Evolutionary conservation across 352 stramenopile genomes (phyloP), one percentile per base, ranked within the genome.

Genomic region (Globisporangium ultimum): DNA sequence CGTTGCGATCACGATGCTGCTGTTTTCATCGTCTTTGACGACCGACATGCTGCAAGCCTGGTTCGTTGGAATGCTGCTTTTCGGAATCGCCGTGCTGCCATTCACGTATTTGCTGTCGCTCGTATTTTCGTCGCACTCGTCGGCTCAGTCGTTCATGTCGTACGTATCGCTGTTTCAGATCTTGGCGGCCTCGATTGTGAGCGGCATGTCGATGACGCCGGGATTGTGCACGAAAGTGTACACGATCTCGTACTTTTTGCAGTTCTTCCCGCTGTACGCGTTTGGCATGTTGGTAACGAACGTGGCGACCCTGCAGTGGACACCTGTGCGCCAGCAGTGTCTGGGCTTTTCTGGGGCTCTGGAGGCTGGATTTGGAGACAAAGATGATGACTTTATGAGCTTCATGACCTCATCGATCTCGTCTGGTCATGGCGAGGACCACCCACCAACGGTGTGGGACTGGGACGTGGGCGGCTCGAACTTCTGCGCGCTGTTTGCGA

Each of bases 81-180:
- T 87, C 21, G 78, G 78, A 0, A 15, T 88, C n/a, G 61, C 84
- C 3, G 66, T 87, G 41, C 56, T 94, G 3, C 79, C 80, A 14
- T 87, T 87, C 51, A 71, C 82, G 61, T 92, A 94, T 60, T 48
- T 84, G 0, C 61, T 70, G 11, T 89, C 79, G 24, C 63, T 92
- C n/a, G 52, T 77, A 14, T 94, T 94, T 60, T 53, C 63, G 48
- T 94, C 84, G 8, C 78, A 90, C 45, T 88, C 84, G 48, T 91
- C 84, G 0, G 84, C 84, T 9, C 84, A 92, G 57, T 89, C 84
- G 34, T 79, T 87, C 61, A 81, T 92, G 70, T 86, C 80, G 55
- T 92, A 87, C 66, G 54, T 76, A 8, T 78, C 75, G 28, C 41
- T 82, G 9, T 94, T 92, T 49, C 84, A 94, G 62, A 72, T 91